phyloP scores from a whole-genome alignment of 2,329 filamentous ascomycete genomes.

The Pseudogymnoascus sp. region DNA sequence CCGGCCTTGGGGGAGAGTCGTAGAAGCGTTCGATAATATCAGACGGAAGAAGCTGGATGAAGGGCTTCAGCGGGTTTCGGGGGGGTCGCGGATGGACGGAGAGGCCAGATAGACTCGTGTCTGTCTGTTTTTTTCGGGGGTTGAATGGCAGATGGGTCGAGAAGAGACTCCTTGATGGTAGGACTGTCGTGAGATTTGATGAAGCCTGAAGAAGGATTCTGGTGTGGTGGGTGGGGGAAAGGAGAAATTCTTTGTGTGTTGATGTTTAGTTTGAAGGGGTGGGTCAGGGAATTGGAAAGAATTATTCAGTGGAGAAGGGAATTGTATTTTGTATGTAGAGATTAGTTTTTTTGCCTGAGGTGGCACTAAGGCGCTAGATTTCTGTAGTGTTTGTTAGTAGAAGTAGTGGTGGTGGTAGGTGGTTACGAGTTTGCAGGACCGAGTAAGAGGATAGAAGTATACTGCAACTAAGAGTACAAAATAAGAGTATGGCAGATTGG shows the following conservation, averaged over 20 bases:
- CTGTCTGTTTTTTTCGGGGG: neutral
- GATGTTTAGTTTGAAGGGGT: constrained; percentile 1
- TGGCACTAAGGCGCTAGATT: neutral
- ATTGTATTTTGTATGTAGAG: constrained; percentile 6
- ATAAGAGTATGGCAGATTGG: neutral
- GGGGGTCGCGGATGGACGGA: constrained; percentile 13
- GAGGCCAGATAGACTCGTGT: constrained; percentile 10
- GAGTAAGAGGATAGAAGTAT: neutral
- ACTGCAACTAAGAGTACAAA: neutral
- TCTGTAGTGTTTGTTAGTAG: neutral
- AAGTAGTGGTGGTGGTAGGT: neutral
- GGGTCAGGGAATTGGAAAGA: constrained; percentile 6
- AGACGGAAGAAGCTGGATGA: constrained; percentile 9
- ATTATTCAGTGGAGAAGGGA: constrained; percentile 8
- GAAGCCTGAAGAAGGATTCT: neutral
- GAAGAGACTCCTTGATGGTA: neutral
- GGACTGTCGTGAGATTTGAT: neutral
- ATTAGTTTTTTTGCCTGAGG: constrained; percentile 7
- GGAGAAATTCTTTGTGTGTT: neutral
- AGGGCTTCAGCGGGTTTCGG: constrained; percentile 1
- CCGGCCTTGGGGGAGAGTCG: constrained; percentile 7
- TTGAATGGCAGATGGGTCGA: neutral
- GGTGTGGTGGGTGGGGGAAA: neutral
- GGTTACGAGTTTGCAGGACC: neutral
- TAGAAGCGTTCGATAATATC: constrained; percentile 11